These are phyloP conservation scores for Eucalyptus viminalis DNA, from an alignment of 345 rosid genomes.

Conservation along the genomic window DNA sequence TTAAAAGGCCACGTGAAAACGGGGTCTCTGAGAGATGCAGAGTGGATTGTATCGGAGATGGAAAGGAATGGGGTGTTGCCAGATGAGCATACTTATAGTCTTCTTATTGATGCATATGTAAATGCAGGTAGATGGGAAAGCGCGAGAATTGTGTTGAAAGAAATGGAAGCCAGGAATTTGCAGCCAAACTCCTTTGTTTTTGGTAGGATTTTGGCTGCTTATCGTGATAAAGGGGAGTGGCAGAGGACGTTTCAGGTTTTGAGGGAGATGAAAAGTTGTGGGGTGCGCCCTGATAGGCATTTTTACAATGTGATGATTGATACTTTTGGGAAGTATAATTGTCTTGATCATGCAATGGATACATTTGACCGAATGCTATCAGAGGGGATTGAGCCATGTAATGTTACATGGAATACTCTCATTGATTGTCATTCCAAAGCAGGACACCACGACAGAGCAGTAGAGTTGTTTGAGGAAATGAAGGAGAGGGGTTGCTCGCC, in stretches of 20 bases:
- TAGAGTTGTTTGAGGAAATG: conserved; percentile 77
- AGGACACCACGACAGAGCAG: conserved; percentile 59
- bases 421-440: conserved; percentile 83
- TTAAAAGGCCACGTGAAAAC: conserved; percentile 78
- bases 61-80: conserved; percentile 75
- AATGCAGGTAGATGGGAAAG: conserved; percentile 97
- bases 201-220: conserved; percentile 70
- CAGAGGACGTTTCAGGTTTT: conserved; percentile 87
- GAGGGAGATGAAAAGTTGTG: conserved; percentile 77
- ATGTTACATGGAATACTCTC: conserved; percentile 91
- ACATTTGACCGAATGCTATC: conserved; percentile 73
- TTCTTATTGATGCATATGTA: conserved; percentile 77
- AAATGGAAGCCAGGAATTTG: conserved; percentile 73
- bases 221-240: conserved; percentile 92
- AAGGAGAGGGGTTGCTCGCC: conserved; percentile 62
- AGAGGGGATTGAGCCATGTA: conserved; percentile 73
- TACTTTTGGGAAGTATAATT: conserved; percentile 85
- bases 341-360: conserved; percentile 84
- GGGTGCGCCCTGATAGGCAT: conserved; percentile 73
- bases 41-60: conserved; percentile 78
- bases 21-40: conserved; percentile 67
- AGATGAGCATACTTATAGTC: conserved; percentile 79
- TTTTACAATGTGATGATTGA: conserved; percentile 94
- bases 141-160: conserved; percentile 80
- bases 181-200: conserved; percentile 72